These are phyloP conservation scores for Didymella segeticola DNA, from an alignment of 2,329 filamentous ascomycete genomes.

Conservation along the genomic window DNA sequence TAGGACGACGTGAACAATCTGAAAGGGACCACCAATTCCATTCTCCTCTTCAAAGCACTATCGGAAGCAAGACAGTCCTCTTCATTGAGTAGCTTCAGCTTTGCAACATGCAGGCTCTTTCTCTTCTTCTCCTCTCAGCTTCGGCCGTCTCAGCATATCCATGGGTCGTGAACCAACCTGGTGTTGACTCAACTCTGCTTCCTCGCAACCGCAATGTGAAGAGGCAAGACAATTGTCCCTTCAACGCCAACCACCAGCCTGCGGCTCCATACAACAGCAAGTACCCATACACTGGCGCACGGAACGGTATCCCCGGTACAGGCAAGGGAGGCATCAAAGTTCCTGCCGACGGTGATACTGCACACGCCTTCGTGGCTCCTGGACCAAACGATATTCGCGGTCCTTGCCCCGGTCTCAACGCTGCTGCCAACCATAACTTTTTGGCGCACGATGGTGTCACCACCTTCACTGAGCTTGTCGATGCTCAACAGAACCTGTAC, in stretches of 20 bases:
- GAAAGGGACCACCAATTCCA: not conserved
- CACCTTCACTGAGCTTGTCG: conserved; percentile 54
- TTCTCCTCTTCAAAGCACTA: not conserved
- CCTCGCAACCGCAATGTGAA: conserved; percentile 18
- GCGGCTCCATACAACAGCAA: conserved; percentile 26
- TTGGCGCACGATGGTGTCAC: conserved; percentile 53
- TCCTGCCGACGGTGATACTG: conserved; percentile 51
- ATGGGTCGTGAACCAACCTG: conserved; percentile 28
- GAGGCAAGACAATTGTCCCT: conserved; percentile 29
- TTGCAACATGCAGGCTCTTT: conserved; percentile 24
- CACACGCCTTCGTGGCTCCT: conserved; percentile 28
- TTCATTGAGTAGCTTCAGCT: conserved; percentile 3
- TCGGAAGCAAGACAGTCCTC: not conserved
- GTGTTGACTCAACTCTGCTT: conserved; percentile 27
- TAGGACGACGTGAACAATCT: not conserved
- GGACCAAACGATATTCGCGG: conserved; percentile 36
- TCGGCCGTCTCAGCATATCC: conserved; percentile 25
- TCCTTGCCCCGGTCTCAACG: conserved; percentile 53
- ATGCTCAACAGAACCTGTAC: conserved; percentile 56
- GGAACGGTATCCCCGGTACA: conserved; percentile 52
- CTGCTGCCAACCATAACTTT: conserved; percentile 52
- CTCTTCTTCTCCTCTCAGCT: conserved; percentile 26
- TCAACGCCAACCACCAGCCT: conserved; percentile 32
- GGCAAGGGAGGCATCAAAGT: conserved; percentile 54
- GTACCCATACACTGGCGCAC: conserved; percentile 53